Base-by-base conservation (phyloP, 768 basidiomycete genomes). In the Cyclocybe aegerita region DNA sequence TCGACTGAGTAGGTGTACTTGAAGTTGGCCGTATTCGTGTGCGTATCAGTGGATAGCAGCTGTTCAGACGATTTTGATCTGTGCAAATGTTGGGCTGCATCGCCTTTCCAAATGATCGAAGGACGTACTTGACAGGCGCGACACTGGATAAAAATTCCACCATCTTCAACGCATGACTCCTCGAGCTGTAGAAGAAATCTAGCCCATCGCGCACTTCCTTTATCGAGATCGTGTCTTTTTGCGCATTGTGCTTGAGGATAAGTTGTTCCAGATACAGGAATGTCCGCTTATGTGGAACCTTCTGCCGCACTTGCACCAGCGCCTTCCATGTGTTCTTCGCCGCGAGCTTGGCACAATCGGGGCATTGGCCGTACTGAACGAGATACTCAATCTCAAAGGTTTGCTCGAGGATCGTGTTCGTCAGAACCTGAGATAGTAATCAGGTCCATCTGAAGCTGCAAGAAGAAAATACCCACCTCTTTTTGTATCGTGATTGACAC, bases 291-390 rank as follows among this genome's bases (percentile, higher is more conserved):
- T 99, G 97, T 4, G 93, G 78, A 38, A 98, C 97, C 70, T 99
- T 98, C 67, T 99, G 97, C 40, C 97, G 87, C n/a, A 98, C 93
- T 75, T 98, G 97, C 1, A 99, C 95, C 34, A 93, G 78, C 1
- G 96, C 93, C 64, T 93, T 94, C 97, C 96, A 98, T 0, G 95
- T 98, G 66, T 98, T 98, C 74, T 98, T 99, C 2, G 97, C 97
- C 0, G 97, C 97, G 4, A 98, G 81, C 60, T 83, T 86, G 0
- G 96, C 78, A 63, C 97, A 99, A 57, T 94, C 92, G 0, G 93
- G 86, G 68, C 97, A 99, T 73, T 99, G 97, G 0, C 90, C 90
- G 58, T 95, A 82, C 60, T 95, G 92, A 1, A 98, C 91, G 49
- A 98, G 82, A 62, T 93, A 94, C 67, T 97, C 93, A 56, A 98